Conservation (phyloP, 1,284 basidiomycete species). For the Waitea zeae region DNA sequence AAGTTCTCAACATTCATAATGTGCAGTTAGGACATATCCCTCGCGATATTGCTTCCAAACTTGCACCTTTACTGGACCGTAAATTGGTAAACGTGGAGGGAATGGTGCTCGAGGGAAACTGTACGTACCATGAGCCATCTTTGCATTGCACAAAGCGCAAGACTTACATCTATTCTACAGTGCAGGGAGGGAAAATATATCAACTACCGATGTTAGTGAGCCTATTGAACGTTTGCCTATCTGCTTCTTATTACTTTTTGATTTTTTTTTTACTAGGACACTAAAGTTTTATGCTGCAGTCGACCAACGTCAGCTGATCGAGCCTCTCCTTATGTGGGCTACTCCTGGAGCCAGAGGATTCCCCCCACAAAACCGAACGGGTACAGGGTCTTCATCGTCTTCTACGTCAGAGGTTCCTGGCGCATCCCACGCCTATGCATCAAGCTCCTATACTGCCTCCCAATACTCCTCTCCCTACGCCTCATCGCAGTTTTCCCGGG, state of each 20-base stretch:
- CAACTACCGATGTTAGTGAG: conserved; percentile 51
- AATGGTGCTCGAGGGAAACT: conserved; percentile 53
- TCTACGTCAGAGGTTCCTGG: conserved; percentile 11
- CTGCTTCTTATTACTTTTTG: too few relatives aligned
- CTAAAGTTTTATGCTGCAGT: conserved; percentile 55
- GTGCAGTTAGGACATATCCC: conserved; percentile 72
- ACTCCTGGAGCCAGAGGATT: conserved; percentile 51
- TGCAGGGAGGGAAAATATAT: conserved; percentile 30
- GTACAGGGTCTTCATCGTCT: conserved; percentile 9
- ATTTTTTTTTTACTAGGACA: too few relatives aligned
- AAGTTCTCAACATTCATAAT: conserved; percentile 60
- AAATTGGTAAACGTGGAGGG: conserved; percentile 55
- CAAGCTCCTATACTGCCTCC: conserved; percentile 7
- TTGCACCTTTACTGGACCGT: conserved; percentile 58
- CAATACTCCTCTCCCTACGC: conserved; percentile 8
- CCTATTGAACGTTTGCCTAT: conserved; percentile 11
- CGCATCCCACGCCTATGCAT: conserved; percentile 3
- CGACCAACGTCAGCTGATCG: conserved; percentile 38
- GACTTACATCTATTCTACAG: background rate
- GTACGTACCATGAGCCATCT: conserved; percentile 20
- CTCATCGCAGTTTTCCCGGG: too few relatives aligned
- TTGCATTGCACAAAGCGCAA: background rate
- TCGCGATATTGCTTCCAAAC: conserved; percentile 33
- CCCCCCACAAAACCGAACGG: conserved; percentile 10
- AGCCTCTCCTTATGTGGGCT: conserved; percentile 57